phyloP scores from a whole-genome alignment of 352 stramenopile genomes.

The Lagenidium giganteum region DNA sequence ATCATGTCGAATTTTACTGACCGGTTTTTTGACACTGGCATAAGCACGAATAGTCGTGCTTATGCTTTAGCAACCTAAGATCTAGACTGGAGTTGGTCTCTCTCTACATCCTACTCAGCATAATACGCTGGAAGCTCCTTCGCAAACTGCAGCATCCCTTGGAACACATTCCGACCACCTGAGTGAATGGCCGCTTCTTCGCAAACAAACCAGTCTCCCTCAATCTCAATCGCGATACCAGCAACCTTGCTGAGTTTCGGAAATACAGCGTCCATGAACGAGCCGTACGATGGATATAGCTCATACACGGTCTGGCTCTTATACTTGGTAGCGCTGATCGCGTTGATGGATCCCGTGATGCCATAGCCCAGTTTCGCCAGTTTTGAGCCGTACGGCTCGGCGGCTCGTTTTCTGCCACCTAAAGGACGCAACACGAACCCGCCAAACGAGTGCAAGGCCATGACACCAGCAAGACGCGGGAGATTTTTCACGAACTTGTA shows the following conservation, averaged over 20 bases:
- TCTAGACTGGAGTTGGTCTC: too few species aligned
- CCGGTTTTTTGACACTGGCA: too few species aligned
- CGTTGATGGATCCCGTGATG: slow-evolving; percentile 13
- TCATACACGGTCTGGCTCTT: slow-evolving; percentile 13
- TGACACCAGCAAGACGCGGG: slow-evolving; percentile 6
- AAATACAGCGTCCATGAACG: slow-evolving; percentile 22
- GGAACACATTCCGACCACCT: slow-evolving; percentile 16
- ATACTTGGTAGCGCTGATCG: slow-evolving; percentile 12
- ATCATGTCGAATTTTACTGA: too few species aligned
- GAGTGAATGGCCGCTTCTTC: slow-evolving; percentile 14
- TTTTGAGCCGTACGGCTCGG: slow-evolving; percentile 10
- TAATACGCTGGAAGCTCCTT: slow-evolving; percentile 18
- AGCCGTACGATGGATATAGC: slow-evolving; percentile 21
- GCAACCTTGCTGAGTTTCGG: slow-evolving; percentile 13
- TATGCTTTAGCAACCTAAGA: too few species aligned
- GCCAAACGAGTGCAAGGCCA: slow-evolving; percentile 25
- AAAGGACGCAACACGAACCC: slow-evolving; percentile 16
- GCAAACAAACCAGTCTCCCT: slow-evolving; percentile 17
- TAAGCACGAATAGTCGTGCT: too few species aligned
- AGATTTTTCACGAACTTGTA: slow-evolving; percentile 15
- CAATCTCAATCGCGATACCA: slow-evolving; percentile 22
- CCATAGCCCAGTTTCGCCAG: slow-evolving; percentile 11
- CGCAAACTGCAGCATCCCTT: slow-evolving; percentile 17
- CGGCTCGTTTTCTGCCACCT: slow-evolving; percentile 9
- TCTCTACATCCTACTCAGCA: too few species aligned